These are phyloP conservation scores for Magnaporthiopsis incrustans DNA, from an alignment of 2,329 filamentous ascomycete genomes.

Conservation along the genomic window DNA sequence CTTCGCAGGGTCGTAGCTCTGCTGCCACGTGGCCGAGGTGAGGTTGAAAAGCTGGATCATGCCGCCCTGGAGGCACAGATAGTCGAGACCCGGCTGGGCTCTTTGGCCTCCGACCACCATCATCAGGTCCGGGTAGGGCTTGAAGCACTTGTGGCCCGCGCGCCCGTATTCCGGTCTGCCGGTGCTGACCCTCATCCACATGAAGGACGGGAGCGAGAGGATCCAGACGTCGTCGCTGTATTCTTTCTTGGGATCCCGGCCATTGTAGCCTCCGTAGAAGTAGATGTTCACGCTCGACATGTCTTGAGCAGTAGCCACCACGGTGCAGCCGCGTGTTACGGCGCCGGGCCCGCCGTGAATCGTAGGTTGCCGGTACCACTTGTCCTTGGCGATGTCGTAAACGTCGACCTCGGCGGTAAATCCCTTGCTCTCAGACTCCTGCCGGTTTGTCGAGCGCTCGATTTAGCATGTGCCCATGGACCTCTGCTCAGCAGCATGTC, in stretches of 20 bases:
- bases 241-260: conserved; percentile 27
- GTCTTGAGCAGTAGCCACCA: conserved; percentile 64
- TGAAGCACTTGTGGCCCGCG: conserved; percentile 68
- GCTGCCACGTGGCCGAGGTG: conserved; percentile 59
- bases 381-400: conserved; percentile 62
- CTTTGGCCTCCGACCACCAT: conserved; percentile 58
- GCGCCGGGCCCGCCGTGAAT: conserved; percentile 47
- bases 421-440: conserved; percentile 56
- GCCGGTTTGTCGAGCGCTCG: neutral
- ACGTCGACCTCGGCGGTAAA: conserved; percentile 62
- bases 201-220: conserved; percentile 71
- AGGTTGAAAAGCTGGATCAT: conserved; percentile 65
- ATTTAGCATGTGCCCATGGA: neutral
- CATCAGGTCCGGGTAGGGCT: conserved; percentile 73
- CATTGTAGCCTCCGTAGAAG: conserved; percentile 71
- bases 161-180: conserved; percentile 48
- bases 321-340: conserved; percentile 61
- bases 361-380: conserved; percentile 64
- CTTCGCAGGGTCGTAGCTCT: conserved; percentile 57
- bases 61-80: conserved; percentile 40
- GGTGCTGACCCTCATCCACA: conserved; percentile 54
- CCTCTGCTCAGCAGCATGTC: neutral
- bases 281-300: conserved; percentile 74
- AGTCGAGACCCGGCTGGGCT: conserved; percentile 17
- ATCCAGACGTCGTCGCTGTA: conserved; percentile 70